A percentile compares a stretch with the other conserved stretches of the same genome.
Evolutionary conservation across 257 asterid species (phyloP).

Genomic region (Marsdenia floribunda): DNA sequence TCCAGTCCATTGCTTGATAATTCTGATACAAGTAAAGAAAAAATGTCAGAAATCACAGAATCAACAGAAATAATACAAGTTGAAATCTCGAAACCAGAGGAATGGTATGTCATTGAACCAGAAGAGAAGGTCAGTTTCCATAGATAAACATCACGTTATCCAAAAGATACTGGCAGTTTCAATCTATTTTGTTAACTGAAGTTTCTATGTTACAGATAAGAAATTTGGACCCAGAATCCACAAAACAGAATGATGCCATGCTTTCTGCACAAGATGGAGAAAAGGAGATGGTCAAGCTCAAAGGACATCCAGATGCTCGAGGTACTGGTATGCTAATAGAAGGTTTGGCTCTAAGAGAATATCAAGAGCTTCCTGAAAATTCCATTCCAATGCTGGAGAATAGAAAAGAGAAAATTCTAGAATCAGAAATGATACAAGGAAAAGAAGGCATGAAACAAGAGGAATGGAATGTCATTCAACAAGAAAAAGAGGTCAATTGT

Average conservation of each 20-base stretch:
- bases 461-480: neutral
- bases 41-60: neutral
- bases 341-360: neutral
- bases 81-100: neutral
- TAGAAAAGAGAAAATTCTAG: neutral
- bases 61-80: neutral
- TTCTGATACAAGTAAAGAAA: neutral
- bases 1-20: neutral
- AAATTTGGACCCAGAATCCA: neutral
- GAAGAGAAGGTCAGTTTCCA: slow-evolving; percentile 1
- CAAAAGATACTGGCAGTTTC: neutral
- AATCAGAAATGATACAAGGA: neutral
- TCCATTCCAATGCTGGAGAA: neutral
- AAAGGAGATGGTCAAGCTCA: neutral
- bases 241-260: neutral
- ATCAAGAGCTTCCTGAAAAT: neutral
- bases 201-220: neutral
- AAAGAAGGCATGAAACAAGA: neutral
- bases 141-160: neutral
- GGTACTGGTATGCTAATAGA: neutral
- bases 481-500: slow-evolving; percentile 2
- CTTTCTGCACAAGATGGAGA: neutral
- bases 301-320: neutral
- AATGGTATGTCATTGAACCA: slow-evolving; percentile 1
- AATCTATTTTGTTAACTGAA: neutral